Evolutionary conservation across 2,329 filamentous ascomycete genomes (phyloP), one percentile per base, ranked within the genome.

Genomic region (Talaromyces sp.): DNA sequence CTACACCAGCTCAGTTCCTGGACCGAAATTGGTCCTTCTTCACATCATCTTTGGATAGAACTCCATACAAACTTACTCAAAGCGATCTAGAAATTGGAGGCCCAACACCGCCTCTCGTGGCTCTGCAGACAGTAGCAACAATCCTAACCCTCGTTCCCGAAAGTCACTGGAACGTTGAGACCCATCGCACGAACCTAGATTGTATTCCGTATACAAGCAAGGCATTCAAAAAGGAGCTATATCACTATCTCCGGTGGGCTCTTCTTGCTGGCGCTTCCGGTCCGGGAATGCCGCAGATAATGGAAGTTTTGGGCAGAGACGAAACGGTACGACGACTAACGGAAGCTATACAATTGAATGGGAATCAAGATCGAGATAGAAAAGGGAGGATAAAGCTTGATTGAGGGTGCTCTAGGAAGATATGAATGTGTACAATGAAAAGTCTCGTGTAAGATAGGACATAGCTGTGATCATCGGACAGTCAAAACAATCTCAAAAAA

Each of bases 191-290:
- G 54, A 81, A 81, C 67, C 77, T 82, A 25, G 68, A 71, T 29
- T 73, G 73, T 1, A 43, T 63, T 25, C 49, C 40, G 4, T 62
- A 62, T 58, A 45, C 61, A 31, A 72, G 76, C 58, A 78, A 78
- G 60, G 53, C 71, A 19, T 78, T 79, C 68, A 81, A 79, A 66
- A 81, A 78, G 62, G 75, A 82, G 60, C 69, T 87, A 4, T 84
- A 87, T 74, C 76, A 81, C 64, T 87, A 85, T 70, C 75, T 89
- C 62, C 81, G 87, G 61, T 84, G 85, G 80, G 85, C 84, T 1
- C 68, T 89, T 27, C 79, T 81, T 2, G 84, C 79, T 47, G 84
- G 84, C 1, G 76, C 77, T 22, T 79, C 81, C 10, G 87, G 87
- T 0, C 85, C 86, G 1, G 78, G 81, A 17, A 81, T 85, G 10